Conservation (phyloP, 805 yeast species). For the Cyberlindnera maritima region DNA sequence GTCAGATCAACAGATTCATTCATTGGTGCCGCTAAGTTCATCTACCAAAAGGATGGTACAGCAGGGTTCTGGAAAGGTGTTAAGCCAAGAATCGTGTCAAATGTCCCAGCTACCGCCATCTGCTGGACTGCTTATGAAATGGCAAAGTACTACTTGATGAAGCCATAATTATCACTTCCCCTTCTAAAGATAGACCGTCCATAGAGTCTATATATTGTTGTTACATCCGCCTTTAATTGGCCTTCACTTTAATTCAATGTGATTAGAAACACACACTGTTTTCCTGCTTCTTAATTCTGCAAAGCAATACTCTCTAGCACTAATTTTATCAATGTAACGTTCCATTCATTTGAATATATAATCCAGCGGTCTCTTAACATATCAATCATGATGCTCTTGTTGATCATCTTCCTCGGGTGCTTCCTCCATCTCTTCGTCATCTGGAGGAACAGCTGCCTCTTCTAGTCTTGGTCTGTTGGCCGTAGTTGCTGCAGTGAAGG, state of each 20-base stretch:
- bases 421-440: background rate
- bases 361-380: no score
- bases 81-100: slow-evolving; percentile 85
- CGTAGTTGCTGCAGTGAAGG: no score
- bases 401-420: background rate
- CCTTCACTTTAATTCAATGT: no score
- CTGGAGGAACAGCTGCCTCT: background rate
- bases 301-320: no score
- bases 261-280: no score
- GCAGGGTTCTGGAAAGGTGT: slow-evolving; percentile 78
- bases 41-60: slow-evolving; percentile 57
- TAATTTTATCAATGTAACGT: no score
- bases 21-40: slow-evolving; percentile 63
- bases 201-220: no score
- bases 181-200: no score
- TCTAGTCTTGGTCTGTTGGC: background rate
- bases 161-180: background rate
- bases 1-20: slow-evolving; percentile 60
- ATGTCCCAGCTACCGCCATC: slow-evolving; percentile 94
- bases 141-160: slow-evolving; percentile 60
- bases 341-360: no score
- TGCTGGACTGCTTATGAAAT: slow-evolving; percentile 98
- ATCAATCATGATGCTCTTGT: no score
- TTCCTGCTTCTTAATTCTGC: no score
- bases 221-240: no score